Percentiles rank a stretch among this genome's conserved stretches.
These are phyloP conservation scores for Rhizomucor miehei DNA, from an alignment of 371 early-diverging fungal species.

Conservation along the genomic window DNA sequence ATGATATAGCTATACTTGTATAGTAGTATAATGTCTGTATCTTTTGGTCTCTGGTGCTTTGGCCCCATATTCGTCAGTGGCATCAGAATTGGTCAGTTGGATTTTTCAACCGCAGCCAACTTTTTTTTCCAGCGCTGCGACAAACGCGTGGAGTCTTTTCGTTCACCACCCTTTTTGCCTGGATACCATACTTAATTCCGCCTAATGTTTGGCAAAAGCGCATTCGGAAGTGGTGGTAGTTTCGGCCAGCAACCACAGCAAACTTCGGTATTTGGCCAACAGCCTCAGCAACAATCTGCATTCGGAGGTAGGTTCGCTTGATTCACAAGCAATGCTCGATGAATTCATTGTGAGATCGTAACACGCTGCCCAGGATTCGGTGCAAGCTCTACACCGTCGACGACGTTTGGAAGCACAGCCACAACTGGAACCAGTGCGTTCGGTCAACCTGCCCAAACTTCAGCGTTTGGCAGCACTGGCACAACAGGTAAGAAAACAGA, in stretches of 20 bases:
- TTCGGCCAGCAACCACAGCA: slow-evolving; percentile 62
- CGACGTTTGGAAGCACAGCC: slow-evolving; percentile 35
- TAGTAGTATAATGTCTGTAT: too few species aligned
- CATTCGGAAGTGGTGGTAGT: slow-evolving; percentile 39
- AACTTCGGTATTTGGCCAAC: slow-evolving; percentile 48
- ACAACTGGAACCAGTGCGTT: slow-evolving; percentile 41
- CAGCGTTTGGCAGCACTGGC: slow-evolving; percentile 36
- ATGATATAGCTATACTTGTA: too few species aligned
- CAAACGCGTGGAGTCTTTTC: background rate
- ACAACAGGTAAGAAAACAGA: slow-evolving; percentile 24
- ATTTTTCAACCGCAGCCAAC: too few species aligned
- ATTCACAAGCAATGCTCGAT: background rate
- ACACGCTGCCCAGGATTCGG: slow-evolving; percentile 41
- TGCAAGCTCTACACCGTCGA: slow-evolving; percentile 29
- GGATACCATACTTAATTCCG: background rate
- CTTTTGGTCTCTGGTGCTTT: too few species aligned
- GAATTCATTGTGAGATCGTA: background rate
- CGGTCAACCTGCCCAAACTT: slow-evolving; percentile 46
- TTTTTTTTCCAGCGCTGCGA: too few species aligned
- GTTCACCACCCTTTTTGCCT: background rate
- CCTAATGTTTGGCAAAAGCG: slow-evolving; percentile 43
- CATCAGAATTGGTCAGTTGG: too few species aligned
- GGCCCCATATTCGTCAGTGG: too few species aligned
- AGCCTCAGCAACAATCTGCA: slow-evolving; percentile 31
- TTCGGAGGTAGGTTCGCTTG: slow-evolving; percentile 54